Base-by-base conservation (phyloP, 2,329 filamentous ascomycete species). In the Phoma sp. region DNA sequence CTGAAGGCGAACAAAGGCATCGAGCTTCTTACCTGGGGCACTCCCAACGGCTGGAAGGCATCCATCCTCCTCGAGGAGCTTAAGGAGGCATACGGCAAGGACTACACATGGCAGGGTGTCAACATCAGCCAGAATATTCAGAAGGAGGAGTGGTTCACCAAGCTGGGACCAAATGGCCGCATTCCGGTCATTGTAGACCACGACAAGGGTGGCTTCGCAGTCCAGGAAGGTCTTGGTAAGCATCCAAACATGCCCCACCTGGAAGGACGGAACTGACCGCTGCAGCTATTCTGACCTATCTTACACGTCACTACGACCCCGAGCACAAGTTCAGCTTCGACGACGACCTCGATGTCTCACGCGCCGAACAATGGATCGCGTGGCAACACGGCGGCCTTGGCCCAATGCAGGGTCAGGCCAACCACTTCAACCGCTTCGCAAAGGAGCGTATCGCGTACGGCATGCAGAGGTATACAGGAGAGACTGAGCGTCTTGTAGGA, bases 161-260 rank as follows among this genome's bases (percentile, higher is more conserved):
- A 82, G 33, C 69, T 86, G 27, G 82, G 82, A 55, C 86, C 86
- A 33, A 90, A 89, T 71, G 87, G 86, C 3, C 81, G 85, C 15
- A 88, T 88, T 62, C 85, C 86, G 2, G 85, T 83, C 41, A 82
- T 89, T 41, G 81, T 88, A 27, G 86, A 89, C 74, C 86, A 89
- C 61, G 85, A 89, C 72, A 81, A 84, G 58, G 77, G 77, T 51
- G 81, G 75, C 41, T 84, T 89, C 46, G 74, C 82, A 38, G 85
- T 80, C 43, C 74, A 77, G 64, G 78, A 81, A 58, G 77, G 78
- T 24, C 59, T 71, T 38, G 68, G 70, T 76, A 45, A 50, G 70
- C 59, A 29, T 31, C 33, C 9, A n/a, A 8, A 36, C 27, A 25
- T 19, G 22, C 31, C 17, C 17, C 17, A 31, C 4, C 8, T 19